phyloP scores from a whole-genome alignment of 257 asterid species.

The Solanum okadae region DNA sequence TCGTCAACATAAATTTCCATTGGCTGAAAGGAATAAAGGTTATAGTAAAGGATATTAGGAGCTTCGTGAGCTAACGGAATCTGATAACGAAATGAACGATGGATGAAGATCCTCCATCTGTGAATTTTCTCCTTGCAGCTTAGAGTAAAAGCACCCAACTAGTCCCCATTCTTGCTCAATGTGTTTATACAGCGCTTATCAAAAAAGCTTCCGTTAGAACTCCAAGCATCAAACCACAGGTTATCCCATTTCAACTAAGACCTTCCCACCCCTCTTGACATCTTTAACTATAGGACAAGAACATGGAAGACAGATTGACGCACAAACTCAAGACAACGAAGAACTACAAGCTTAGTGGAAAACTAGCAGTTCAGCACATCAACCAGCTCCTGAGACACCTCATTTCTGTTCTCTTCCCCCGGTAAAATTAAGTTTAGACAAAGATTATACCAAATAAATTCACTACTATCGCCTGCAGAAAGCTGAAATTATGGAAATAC shows the following conservation, averaged over 20 bases:
- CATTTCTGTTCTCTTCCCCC: neutral
- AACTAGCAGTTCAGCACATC: neutral
- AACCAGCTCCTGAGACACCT: neutral
- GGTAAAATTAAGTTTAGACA: neutral
- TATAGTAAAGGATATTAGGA: slow-evolving; percentile 86
- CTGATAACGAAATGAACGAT: slow-evolving; percentile 61
- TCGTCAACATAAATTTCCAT: slow-evolving; percentile 98
- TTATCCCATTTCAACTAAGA: neutral
- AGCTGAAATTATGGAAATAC: slow-evolving; percentile 42
- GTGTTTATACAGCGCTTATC: slow-evolving; percentile 7
- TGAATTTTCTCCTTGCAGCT: slow-evolving; percentile 39
- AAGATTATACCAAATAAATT: neutral
- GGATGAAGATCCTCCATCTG: slow-evolving; percentile 40
- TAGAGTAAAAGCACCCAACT: slow-evolving; percentile 19
- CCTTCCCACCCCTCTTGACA: neutral
- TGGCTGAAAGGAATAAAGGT: slow-evolving; percentile 87
- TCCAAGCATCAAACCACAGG: neutral
- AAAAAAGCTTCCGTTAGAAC: neutral
- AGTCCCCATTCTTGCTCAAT: slow-evolving; percentile 13
- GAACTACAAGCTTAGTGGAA: slow-evolving; percentile 2
- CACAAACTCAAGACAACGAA: neutral
- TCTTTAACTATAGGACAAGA: neutral
- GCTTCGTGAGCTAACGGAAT: slow-evolving; percentile 53
- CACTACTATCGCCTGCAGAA: slow-evolving; percentile 27
- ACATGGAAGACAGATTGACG: neutral